phyloP scores from a whole-genome alignment of 169 alveolate genomes.

The Cryptosporidium felis region DNA sequence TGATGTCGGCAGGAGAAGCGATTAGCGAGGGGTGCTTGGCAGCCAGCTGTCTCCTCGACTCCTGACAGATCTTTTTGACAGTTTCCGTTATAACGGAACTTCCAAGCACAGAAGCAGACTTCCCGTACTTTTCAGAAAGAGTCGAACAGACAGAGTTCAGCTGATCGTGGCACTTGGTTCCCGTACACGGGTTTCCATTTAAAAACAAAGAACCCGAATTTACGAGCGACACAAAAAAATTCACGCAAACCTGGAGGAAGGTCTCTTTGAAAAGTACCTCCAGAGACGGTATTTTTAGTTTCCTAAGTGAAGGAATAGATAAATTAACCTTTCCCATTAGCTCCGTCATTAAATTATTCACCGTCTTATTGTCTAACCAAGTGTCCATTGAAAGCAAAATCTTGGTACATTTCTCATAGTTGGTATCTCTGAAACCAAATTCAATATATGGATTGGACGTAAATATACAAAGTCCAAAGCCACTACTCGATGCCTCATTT shows the following conservation, averaged over 20 bases:
- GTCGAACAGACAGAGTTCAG: not conserved
- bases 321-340: not conserved
- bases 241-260: slow-evolving; percentile 23
- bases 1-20: slow-evolving; percentile 53
- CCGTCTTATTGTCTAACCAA: not conserved
- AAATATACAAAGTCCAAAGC: not conserved
- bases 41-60: slow-evolving; percentile 37
- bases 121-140: not conserved
- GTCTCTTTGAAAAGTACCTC: slow-evolving; percentile 29
- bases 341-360: not conserved
- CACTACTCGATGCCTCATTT: not conserved
- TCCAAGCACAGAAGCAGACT: slow-evolving; percentile 24
- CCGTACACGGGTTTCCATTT: not conserved
- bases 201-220: not conserved
- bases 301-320: slow-evolving; percentile 16
- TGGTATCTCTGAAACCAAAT: slow-evolving; percentile 39
- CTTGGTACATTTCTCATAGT: slow-evolving; percentile 1
- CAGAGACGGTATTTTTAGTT: slow-evolving; percentile 7
- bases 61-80: slow-evolving; percentile 37
- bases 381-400: not conserved
- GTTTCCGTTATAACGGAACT: not conserved
- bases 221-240: slow-evolving; percentile 4
- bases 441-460: slow-evolving; percentile 15
- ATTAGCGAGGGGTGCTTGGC: not conserved
- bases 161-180: slow-evolving; percentile 16